Percentiles rank a stretch among this genome's conserved stretches.
Evolutionary conservation across 2,329 filamentous ascomycete species (phyloP).

Genomic region (Leptographium radiaticola): DNA sequence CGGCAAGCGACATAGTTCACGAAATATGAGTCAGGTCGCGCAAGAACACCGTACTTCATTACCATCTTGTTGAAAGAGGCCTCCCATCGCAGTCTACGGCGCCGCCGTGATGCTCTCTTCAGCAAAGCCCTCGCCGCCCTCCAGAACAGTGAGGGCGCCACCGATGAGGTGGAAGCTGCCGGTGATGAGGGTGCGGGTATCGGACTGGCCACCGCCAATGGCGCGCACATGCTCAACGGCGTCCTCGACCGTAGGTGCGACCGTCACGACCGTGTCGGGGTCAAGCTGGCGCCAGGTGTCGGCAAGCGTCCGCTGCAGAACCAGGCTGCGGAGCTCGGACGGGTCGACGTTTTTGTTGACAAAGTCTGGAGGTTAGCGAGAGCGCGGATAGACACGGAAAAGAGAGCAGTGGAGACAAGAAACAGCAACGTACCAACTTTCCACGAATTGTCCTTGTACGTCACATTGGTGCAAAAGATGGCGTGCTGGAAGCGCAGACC

Average conservation of each 20-base stretch:
- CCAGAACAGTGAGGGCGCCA: constrained; percentile 19
- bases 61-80: too few species aligned
- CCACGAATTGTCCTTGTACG: constrained; percentile 34
- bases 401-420: not conserved
- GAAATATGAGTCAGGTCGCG: too few species aligned
- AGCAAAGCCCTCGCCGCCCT: constrained; percentile 6
- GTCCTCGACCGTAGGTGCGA: constrained; percentile 41
- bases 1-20: too few species aligned
- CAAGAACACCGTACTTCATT: too few species aligned
- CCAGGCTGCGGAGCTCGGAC: constrained; percentile 33
- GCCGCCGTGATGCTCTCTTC: not conserved
- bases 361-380: constrained; percentile 28
- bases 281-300: constrained; percentile 35
- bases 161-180: constrained; percentile 36
- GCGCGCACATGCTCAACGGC: constrained; percentile 28
- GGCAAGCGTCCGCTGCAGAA: constrained; percentile 37
- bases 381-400: not conserved
- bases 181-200: constrained; percentile 25
- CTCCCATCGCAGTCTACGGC: not conserved
- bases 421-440: constrained; percentile 23
- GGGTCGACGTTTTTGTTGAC: constrained; percentile 42
- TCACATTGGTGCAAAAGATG: constrained; percentile 30
- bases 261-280: constrained; percentile 27
- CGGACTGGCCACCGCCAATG: constrained; percentile 1
- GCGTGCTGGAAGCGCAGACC: constrained; percentile 50